phyloP scores from a whole-genome alignment of 371 early-diverging fungal species.

The Batrachochytrium dendrobatidis region DNA sequence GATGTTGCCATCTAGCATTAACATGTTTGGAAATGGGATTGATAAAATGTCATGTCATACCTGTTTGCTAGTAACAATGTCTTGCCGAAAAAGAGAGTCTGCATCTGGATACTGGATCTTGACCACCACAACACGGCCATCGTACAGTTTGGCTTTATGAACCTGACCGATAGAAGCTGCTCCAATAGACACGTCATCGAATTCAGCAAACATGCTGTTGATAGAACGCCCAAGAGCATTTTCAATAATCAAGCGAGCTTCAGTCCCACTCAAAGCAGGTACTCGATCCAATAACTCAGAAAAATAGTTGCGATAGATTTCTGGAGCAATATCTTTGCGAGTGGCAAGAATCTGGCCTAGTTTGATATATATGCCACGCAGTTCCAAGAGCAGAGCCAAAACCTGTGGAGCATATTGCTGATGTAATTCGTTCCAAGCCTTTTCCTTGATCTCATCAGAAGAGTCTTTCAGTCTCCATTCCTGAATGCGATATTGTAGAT shows the following conservation, averaged over 20 bases:
- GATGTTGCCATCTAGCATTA: neutral
- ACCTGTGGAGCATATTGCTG: neutral
- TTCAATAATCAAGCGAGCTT: neutral
- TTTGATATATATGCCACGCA: neutral
- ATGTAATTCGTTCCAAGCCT: neutral
- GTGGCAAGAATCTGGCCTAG: slow-evolving; percentile 3
- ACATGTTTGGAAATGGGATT: no score
- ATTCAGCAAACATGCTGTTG: slow-evolving; percentile 40
- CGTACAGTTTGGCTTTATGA: slow-evolving; percentile 57
- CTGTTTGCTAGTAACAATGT: slow-evolving; percentile 2
- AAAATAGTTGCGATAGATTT: neutral
- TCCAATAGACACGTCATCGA: slow-evolving; percentile 73
- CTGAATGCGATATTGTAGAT: neutral
- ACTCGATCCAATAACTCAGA: neutral
- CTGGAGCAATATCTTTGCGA: neutral
- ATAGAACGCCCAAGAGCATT: slow-evolving; percentile 44
- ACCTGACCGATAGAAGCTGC: slow-evolving; percentile 96
- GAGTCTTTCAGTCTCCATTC: no score
- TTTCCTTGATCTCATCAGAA: neutral
- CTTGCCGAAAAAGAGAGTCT: neutral
- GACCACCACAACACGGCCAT: slow-evolving; percentile 58
- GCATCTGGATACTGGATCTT: slow-evolving; percentile 93
- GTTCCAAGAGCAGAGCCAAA: neutral
- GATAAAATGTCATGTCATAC: neutral
- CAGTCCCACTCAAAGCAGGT: neutral